These are phyloP conservation scores for Rhizoclosmatium globosum DNA, from an alignment of 192 early-diverging fungal genomes.

Conservation along the genomic window DNA sequence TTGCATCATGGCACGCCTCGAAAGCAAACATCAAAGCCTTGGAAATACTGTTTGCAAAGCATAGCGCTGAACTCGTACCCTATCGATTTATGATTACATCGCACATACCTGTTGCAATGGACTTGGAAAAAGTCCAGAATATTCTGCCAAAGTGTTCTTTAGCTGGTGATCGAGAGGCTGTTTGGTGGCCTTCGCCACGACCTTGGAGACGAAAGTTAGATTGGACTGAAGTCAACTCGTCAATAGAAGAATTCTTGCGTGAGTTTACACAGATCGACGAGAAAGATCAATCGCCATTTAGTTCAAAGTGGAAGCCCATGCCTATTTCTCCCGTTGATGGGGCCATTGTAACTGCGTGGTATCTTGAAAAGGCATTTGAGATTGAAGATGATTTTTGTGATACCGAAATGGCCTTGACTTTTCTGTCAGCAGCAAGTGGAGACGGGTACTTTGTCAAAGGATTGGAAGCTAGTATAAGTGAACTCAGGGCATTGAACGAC, in stretches of 20 bases:
- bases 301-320: too few species aligned
- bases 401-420: neutral
- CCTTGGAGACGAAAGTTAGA: slow-evolving; percentile 65
- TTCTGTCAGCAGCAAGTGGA: neutral
- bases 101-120: slow-evolving; percentile 63
- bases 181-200: slow-evolving; percentile 51
- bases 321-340: neutral
- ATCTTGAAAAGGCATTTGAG: neutral
- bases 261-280: slow-evolving; percentile 42
- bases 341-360: slow-evolving; percentile 22
- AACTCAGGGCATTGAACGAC: slow-evolving; percentile 29
- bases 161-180: slow-evolving; percentile 41
- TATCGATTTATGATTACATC: slow-evolving; percentile 67
- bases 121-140: slow-evolving; percentile 45
- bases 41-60: slow-evolving; percentile 67
- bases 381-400: slow-evolving; percentile 21
- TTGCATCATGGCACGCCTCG: slow-evolving; percentile 66
- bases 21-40: slow-evolving; percentile 65
- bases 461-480: slow-evolving; percentile 13
- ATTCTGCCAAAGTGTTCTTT: slow-evolving; percentile 42
- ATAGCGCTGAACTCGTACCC: slow-evolving; percentile 64
- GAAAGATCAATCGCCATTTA: neutral
- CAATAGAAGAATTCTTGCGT: slow-evolving; percentile 50
- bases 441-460: neutral
- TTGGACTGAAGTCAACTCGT: slow-evolving; percentile 60